These are phyloP conservation scores for Plasmodium malariae DNA, from an alignment of 169 alveolate genomes.

Conservation along the genomic window DNA sequence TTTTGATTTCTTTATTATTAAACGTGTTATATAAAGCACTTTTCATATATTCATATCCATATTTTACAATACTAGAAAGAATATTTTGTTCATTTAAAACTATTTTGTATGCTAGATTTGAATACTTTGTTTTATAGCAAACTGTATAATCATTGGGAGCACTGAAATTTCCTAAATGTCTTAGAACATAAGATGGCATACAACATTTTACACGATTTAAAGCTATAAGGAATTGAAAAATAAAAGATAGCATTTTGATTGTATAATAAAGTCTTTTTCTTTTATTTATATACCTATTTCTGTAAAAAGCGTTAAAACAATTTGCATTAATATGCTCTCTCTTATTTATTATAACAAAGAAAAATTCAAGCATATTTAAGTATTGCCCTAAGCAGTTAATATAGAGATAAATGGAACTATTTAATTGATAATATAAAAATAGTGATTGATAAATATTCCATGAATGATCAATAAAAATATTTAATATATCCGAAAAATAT, in stretches of 20 bases:
- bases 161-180: background rate
- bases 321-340: slow-evolving; percentile 29
- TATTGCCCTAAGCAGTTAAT: slow-evolving; percentile 15
- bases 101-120: no score
- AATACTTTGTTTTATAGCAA: no score
- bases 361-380: slow-evolving; percentile 24
- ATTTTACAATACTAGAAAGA: background rate
- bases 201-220: slow-evolving; percentile 10
- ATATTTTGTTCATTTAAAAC: no score
- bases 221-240: slow-evolving; percentile 10
- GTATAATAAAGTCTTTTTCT: slow-evolving; percentile 3
- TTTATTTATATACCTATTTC: slow-evolving; percentile 46
- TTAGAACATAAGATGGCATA: background rate
- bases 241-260: background rate
- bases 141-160: no score
- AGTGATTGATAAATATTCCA: slow-evolving; percentile 28
- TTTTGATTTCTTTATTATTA: background rate
- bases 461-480: background rate
- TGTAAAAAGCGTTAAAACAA: slow-evolving; percentile 35
- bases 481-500: background rate
- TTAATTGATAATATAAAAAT: slow-evolving; percentile 50
- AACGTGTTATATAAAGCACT: background rate
- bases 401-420: background rate
- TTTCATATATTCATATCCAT: slow-evolving; percentile 12
- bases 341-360: slow-evolving; percentile 9